Evolutionary conservation across 306 rosid species (phyloP).

Genomic region (Cicer chorassanicum): DNA sequence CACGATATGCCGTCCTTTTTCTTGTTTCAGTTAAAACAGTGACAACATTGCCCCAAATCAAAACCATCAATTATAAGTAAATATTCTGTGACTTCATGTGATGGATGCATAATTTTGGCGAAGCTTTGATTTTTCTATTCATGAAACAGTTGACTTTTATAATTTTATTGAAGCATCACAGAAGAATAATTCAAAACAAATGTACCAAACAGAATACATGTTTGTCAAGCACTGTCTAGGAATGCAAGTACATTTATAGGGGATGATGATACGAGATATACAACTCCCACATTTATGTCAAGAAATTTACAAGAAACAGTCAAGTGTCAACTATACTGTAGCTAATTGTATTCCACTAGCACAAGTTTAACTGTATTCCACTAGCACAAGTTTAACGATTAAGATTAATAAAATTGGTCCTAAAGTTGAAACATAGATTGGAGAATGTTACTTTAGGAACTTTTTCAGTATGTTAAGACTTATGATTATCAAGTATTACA

Average conservation of each 20-base stretch:
- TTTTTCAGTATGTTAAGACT: no score
- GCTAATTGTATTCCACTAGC: slow-evolving; percentile 27
- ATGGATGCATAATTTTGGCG: neutral
- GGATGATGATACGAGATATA: slow-evolving; percentile 8
- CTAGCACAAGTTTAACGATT: neutral
- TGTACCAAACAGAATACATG: slow-evolving; percentile 17
- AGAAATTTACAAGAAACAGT: slow-evolving; percentile 6
- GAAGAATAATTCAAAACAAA: slow-evolving; percentile 8
- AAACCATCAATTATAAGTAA: neutral
- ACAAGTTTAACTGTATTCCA: no score
- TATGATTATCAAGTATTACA: slow-evolving; percentile 12
- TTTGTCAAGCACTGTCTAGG: neutral
- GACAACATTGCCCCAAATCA: neutral
- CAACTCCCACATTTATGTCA: neutral
- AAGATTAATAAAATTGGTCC: no score
- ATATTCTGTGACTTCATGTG: neutral
- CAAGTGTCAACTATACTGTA: neutral
- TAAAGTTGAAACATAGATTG: no score
- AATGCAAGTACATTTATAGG: neutral
- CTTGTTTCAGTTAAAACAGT: slow-evolving; percentile 17
- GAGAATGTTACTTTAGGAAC: no score
- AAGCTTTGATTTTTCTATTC: slow-evolving; percentile 8
- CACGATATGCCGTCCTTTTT: neutral
- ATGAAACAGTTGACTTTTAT: neutral
- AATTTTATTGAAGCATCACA: slow-evolving; percentile 10